Evolutionary conservation across 495 filamentous ascomycete species (phyloP).

Genomic region (Recurvomyces mirabilis): DNA sequence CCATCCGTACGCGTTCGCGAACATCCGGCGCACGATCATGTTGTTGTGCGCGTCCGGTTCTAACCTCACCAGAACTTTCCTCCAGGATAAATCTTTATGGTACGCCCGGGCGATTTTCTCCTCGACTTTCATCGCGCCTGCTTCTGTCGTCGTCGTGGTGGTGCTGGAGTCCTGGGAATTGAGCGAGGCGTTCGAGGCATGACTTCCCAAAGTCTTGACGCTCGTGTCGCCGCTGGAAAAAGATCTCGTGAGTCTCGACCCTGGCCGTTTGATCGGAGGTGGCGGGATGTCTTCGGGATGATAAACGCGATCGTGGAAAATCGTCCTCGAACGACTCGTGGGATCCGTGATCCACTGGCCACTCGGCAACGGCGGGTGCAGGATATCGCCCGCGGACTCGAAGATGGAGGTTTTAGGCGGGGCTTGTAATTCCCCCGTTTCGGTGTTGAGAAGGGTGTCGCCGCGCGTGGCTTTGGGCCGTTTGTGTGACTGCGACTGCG

Average conservation of each 20-base stretch:
- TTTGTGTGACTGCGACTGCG: conserved; percentile 7
- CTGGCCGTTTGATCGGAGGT: conserved; percentile 46
- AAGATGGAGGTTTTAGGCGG: conserved; percentile 92
- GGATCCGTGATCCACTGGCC: conserved; percentile 73
- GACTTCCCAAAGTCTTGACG: no score
- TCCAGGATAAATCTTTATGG: conserved; percentile 80
- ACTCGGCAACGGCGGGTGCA: conserved; percentile 79
- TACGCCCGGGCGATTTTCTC: conserved; percentile 97
- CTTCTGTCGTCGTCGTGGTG: conserved; percentile 12
- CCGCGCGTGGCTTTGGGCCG: conserved; percentile 33
- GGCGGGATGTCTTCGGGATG: conserved; percentile 86
- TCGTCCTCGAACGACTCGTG: conserved; percentile 71
- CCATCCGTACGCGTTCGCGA: conserved; percentile 96
- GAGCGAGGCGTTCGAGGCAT: no score
- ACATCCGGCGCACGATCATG: conserved; percentile 88
- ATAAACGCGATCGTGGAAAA: conserved; percentile 95
- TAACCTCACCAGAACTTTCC: conserved; percentile 87
- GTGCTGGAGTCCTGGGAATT: no score
- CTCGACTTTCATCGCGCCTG: conserved; percentile 68
- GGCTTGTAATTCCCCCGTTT: conserved; percentile 28
- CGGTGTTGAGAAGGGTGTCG: conserved; percentile 34
- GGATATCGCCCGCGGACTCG: conserved; percentile 81
- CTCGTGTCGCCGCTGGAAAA: conserved; percentile 26
- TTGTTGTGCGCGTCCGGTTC: conserved; percentile 99
- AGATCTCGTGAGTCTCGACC: conserved; percentile 31